Evolutionary conservation across 768 basidiomycete species (phyloP), one percentile per base, ranked within the genome.

Genomic region (Amanita pseudoporphyria): DNA sequence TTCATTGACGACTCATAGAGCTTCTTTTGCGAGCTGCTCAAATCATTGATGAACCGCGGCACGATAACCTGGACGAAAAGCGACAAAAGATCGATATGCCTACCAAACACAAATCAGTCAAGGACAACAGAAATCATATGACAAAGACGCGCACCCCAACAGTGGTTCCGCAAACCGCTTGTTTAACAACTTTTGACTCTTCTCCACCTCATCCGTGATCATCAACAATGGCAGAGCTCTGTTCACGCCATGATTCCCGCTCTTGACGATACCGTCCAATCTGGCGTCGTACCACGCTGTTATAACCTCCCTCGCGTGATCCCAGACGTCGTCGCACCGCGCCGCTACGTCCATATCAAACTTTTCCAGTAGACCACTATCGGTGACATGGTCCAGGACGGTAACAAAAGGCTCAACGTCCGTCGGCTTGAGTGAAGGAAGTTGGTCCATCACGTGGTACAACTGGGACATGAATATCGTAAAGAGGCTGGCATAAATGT

Each of bases 161-260:
- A 97, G 62, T 28, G 89, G 86, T 49, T 87, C 80, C 0, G 83
- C 79, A 67, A 95, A 99, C 51, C 84, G 79, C 64, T 92, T 91
- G 63, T 93, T 87, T 30, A 95, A 71, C 21, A 74, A 67, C 64
- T 94, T 93, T 14, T 87, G 80, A 32, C 73, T 68, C 63, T 91
- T 95, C 72, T 95, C 91, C 2, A 96, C 67, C 67, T 95, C 94
- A 41, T 87, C 84, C 3, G 88, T 89, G 78, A 95, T 80, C 24
- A 87, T 64, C 24, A 95, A 66, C 32, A 94, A 67, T 1, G 91
- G 90, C 31, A 90, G 67, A 0, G 91, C 88, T 36, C 83, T 73
- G 58, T 92, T 91, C 10, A 86, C 84, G 1, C 87, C 88, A 13
- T 32, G 33, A 19, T 43, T 39, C 3, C 86, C 85, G 5, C 79